Base-by-base conservation (phyloP, 2,329 filamentous ascomycete species). In the Penicillium griseofulvum region DNA sequence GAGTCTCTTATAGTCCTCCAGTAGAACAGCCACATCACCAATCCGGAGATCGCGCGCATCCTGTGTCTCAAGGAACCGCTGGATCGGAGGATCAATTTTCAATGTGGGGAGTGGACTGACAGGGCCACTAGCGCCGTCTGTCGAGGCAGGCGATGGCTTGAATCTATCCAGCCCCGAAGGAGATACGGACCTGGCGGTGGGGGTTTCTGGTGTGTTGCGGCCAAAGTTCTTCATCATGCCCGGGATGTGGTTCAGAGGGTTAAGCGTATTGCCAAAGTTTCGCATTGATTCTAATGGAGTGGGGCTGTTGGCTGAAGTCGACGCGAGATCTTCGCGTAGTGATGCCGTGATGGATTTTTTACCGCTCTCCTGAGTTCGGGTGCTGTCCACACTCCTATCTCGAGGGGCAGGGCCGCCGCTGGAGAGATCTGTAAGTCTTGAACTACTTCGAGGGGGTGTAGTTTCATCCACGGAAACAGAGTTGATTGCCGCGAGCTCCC, bases 221-320 rank as follows among this genome's bases (percentile, higher is more conserved):
- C 90, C 89, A 65, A 96, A 93, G 0, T 86, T 87, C 53, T 88
- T 85, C 63, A 95, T 87, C 69, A 94, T 91, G 33, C 86, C 81
- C 9, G 88, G 85, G 49, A 96, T 83, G 49, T 90, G 84, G 42
- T 86, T 90, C 70, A 96, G 87, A 3, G 91, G 91, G 65, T 96
- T 96, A 33, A 96, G 78, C 0, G 87, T 87, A 70, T 83, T 94
- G 36, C 90, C 87, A 57, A 96, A 81, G 69, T 83, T 93, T 52
- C 89, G 86, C 78, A 96, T 87, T 12, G 90, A 90, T 60, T 95
- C 90, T 2, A 95, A 83, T 12, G 88, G 86, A 3, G 87, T 86
- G 57, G 66, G 63, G 9, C 59, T 62, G 8, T 76, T 64, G 42
- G 61, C 56, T 31, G 67, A 43, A 3, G 59, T 57, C 24, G 65